These are phyloP conservation scores for Alnus glutinosa DNA, from an alignment of 306 rosid species.

Conservation along the genomic window DNA sequence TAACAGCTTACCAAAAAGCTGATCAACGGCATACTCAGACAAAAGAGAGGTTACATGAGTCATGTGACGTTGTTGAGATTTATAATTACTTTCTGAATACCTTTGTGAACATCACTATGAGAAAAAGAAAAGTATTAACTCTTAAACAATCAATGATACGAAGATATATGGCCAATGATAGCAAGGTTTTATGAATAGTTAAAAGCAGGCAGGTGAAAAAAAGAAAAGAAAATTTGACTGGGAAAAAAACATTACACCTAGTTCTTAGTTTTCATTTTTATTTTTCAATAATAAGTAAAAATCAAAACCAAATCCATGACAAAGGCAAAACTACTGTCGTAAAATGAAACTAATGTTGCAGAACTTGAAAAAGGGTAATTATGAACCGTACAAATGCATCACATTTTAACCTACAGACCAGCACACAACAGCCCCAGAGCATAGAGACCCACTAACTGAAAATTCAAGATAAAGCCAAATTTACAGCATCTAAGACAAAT, in stretches of 20 bases:
- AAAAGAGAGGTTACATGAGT: constrained; percentile 4
- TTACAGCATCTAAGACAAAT: constrained; percentile 7
- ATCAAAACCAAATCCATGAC: not conserved
- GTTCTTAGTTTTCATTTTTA: not conserved
- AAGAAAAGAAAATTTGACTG: not conserved
- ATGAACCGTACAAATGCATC: constrained; percentile 12
- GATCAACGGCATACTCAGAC: not conserved
- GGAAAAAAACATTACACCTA: not conserved
- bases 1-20: constrained; percentile 8
- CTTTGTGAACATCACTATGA: constrained; percentile 7
- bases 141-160: not conserved
- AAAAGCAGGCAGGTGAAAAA: constrained; percentile 6
- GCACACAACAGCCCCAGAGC: constrained; percentile 9
- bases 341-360: not conserved
- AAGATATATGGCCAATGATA: not conserved
- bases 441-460: constrained; percentile 12
- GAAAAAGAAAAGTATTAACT: constrained; percentile 3
- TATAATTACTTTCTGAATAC: constrained; percentile 1
- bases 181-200: constrained; percentile 5
- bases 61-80: not conserved
- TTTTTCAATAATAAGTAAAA: not conserved
- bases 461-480: constrained; percentile 24
- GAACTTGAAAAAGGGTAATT: not conserved
- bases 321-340: not conserved
- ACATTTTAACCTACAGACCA: constrained; percentile 16